phyloP scores from a whole-genome alignment of 805 yeast genomes.

The Yarrowia yakushimensis region DNA sequence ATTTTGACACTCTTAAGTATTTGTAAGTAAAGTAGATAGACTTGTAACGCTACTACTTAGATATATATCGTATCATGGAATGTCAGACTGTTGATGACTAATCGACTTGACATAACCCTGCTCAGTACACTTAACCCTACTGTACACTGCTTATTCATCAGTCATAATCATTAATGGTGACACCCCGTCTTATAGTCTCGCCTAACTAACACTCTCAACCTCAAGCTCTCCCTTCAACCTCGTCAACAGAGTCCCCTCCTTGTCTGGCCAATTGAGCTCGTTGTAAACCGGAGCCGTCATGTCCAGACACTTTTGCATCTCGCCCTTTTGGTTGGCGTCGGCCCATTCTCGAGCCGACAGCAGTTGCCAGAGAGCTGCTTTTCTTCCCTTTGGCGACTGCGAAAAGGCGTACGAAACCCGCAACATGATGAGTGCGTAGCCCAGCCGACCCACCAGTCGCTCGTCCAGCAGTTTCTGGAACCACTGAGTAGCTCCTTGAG shows the following conservation, averaged over 20 bases:
- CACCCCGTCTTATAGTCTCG: no score
- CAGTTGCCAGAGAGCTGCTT: slow-evolving; percentile 72
- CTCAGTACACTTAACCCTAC: no score
- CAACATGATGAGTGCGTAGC: slow-evolving; percentile 51
- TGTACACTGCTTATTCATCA: no score
- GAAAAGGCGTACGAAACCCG: slow-evolving; percentile 51
- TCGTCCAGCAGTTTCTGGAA: slow-evolving; percentile 45
- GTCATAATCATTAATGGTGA: no score
- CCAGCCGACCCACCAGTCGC: slow-evolving; percentile 41
- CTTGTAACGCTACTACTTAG: no score
- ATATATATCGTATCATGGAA: no score
- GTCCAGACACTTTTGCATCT: slow-evolving; percentile 37
- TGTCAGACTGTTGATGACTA: no score
- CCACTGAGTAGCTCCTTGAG: slow-evolving; percentile 47
- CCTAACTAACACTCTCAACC: no score
- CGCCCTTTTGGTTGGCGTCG: slow-evolving; percentile 33
- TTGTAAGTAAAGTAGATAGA: no score
- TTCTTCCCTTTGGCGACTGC: slow-evolving; percentile 60
- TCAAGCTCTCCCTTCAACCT: not conserved
- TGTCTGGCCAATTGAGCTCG: slow-evolving; percentile 8
- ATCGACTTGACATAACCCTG: no score
- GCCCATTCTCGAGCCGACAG: slow-evolving; percentile 74
- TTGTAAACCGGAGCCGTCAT: slow-evolving; percentile 38
- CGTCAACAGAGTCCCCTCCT: slow-evolving; percentile 2
- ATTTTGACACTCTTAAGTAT: no score